Conservation (phyloP, 805 yeast species). For the Blastobotrys muscicola region DNA sequence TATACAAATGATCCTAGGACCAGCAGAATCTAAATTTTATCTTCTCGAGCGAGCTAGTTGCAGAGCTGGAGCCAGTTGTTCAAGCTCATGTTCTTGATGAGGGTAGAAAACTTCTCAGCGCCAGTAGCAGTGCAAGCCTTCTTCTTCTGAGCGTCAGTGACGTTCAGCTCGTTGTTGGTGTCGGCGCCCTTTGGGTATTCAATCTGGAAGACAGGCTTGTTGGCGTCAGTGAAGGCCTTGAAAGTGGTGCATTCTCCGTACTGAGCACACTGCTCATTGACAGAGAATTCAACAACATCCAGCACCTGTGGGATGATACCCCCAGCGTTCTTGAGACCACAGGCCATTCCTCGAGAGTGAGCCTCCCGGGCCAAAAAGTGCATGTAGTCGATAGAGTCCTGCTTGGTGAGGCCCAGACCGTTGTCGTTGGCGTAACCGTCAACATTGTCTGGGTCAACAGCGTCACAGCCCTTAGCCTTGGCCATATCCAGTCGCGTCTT, state of each 20-base stretch:
- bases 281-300: conserved; percentile 20
- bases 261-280: conserved; percentile 25
- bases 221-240: conserved; percentile 11
- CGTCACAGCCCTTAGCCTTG: conserved; percentile 21
- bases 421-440: conserved; percentile 26
- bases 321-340: conserved; percentile 24
- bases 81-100: conserved; percentile 20
- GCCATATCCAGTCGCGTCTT: conserved; percentile 19
- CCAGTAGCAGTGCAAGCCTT: conserved; percentile 3
- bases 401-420: conserved; percentile 21
- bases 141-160: conserved; percentile 6
- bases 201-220: conserved; percentile 22
- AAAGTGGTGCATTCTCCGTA: conserved; percentile 21
- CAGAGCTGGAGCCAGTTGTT: conserved; percentile 19
- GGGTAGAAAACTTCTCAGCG: conserved; percentile 16
- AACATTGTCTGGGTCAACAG: conserved; percentile 25
- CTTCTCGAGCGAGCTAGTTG: not conserved
- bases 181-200: conserved; percentile 22
- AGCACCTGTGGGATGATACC: conserved; percentile 18
- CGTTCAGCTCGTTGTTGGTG: conserved; percentile 5
- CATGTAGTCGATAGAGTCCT: conserved; percentile 21
- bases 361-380: conserved; percentile 16
- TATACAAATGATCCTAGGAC: no score
- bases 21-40: no score
- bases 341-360: conserved; percentile 17